Evolutionary conservation across 2,329 filamentous ascomycete genomes (phyloP), one percentile per base, ranked within the genome.

Genomic region (Fusarium paranaense): DNA sequence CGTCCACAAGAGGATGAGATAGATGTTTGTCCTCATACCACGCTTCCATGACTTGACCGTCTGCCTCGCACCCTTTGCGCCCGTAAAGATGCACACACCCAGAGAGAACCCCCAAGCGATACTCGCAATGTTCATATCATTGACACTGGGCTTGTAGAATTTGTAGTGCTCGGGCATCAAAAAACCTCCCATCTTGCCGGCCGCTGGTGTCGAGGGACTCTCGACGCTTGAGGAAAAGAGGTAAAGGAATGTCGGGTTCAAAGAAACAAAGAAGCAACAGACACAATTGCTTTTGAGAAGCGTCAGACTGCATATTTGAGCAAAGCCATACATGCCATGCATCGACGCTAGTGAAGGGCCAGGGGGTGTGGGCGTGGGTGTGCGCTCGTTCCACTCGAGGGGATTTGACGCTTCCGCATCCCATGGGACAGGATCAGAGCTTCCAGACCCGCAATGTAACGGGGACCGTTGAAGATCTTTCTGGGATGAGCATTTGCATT

Each of bases 101-200:
- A 79, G 63, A 20, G 78, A 79, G 11, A 79, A 71, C 0, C 78
- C 78, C 78, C 76, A 79, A 16, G 77, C 72, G 16, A 79, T 78
- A n/a, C 78, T 79, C 16, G 78, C 78, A 66, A 79, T 73, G 64
- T 77, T 78, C 79, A 78, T 78, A 33, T 79, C 78, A 69, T 71
- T 76, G 30, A 25, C 30, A 27, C 70, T 76, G 1, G 78, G 76
- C 10, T 73, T 73, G 35, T 69, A 63, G 9, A 63, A 67, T 38
- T 59, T 38, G 38, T 76, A 79, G 40, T 69, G 40, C 16, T 71
- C 68, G n/a, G 78, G 68, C 9, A 79, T 58, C 4, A 79, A 45
- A 20, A 79, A 64, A 27, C 76, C 76, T 18, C 67, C 68, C 77
- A 78, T 78, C 10, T 22, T 71, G 54, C 20, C 57, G 50, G 22